Conservation (phyloP, 1,284 basidiomycete species). For the Spongispora temasekensis region DNA sequence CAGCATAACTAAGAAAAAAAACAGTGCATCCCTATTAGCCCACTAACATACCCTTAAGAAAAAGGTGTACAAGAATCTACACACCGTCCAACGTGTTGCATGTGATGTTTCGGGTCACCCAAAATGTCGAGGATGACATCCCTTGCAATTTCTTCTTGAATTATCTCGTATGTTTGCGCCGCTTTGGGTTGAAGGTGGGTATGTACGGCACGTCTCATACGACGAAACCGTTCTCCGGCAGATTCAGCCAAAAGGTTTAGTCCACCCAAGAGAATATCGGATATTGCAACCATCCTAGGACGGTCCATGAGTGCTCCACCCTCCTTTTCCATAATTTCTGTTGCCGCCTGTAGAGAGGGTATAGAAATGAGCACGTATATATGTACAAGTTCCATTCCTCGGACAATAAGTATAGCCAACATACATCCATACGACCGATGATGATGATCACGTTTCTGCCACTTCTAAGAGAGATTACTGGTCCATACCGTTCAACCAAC, state of each 20-base stretch:
- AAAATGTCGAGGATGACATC: conserved; percentile 41
- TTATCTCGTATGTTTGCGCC: conserved; percentile 34
- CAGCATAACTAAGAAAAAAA: conserved; percentile 49
- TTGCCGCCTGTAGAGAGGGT: conserved; percentile 12
- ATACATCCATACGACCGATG: conserved; percentile 34
- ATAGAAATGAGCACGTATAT: not conserved
- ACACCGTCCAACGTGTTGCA: conserved; percentile 34
- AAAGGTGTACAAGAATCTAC: not conserved
- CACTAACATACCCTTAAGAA: not conserved
- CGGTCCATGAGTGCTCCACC: conserved; percentile 31
- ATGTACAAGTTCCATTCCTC: no score
- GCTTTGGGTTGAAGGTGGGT: conserved; percentile 39
- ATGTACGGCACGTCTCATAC: conserved; percentile 34
- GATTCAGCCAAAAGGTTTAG: conserved; percentile 22
- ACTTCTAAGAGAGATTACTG: conserved; percentile 29
- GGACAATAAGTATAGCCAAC: not conserved
- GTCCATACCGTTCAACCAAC: conserved; percentile 34
- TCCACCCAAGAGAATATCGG: conserved; percentile 28
- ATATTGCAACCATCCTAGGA: conserved; percentile 27
- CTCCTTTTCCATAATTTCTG: conserved; percentile 38
- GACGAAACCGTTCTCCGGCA: conserved; percentile 28
- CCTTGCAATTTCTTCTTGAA: conserved; percentile 37
- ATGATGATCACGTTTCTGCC: conserved; percentile 29
- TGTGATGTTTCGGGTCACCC: conserved; percentile 35
- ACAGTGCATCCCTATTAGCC: not conserved